Conservation (phyloP, 371 early-diverging fungal species). For the Mortierella sp. region DNA sequence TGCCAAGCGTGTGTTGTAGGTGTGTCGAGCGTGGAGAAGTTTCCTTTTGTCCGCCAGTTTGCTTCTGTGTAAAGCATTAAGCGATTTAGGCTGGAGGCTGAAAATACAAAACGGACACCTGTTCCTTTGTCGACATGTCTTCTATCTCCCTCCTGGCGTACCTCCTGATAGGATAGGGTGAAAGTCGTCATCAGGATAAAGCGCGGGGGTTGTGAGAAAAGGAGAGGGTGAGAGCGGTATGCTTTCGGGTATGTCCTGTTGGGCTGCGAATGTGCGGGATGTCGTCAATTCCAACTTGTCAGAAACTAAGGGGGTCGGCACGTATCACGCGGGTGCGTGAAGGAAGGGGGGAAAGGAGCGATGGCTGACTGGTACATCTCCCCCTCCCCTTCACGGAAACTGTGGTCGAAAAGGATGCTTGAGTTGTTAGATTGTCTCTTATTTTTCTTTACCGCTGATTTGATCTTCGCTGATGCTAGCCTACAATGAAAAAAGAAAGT, state of each 20-base stretch:
- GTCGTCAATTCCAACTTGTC: conserved; percentile 7
- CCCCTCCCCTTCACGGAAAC: background rate
- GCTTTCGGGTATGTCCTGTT: background rate
- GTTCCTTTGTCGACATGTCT: background rate
- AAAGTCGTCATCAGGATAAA: background rate
- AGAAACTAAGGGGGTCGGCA: conserved; percentile 1
- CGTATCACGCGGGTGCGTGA: conserved; percentile 3
- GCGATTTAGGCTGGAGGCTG: background rate
- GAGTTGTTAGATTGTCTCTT: background rate
- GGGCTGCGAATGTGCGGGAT: background rate
- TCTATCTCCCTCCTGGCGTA: background rate
- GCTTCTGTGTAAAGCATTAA: background rate
- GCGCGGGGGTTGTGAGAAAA: background rate
- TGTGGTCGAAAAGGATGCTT: background rate
- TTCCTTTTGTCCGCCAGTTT: too few species aligned
- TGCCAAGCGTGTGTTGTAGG: background rate
- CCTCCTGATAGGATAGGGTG: background rate
- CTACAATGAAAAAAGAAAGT: conserved; percentile 10
- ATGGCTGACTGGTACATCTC: background rate
- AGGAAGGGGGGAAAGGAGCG: background rate
- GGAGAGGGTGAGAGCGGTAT: background rate
- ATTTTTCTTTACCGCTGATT: conserved; percentile 25
- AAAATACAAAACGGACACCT: background rate
- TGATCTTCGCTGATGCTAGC: conserved; percentile 46
- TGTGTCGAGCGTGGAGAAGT: background rate